Evolutionary conservation across 495 filamentous ascomycete species (phyloP), one percentile per base, ranked within the genome.

Genomic region (Neurospora sublineolata): DNA sequence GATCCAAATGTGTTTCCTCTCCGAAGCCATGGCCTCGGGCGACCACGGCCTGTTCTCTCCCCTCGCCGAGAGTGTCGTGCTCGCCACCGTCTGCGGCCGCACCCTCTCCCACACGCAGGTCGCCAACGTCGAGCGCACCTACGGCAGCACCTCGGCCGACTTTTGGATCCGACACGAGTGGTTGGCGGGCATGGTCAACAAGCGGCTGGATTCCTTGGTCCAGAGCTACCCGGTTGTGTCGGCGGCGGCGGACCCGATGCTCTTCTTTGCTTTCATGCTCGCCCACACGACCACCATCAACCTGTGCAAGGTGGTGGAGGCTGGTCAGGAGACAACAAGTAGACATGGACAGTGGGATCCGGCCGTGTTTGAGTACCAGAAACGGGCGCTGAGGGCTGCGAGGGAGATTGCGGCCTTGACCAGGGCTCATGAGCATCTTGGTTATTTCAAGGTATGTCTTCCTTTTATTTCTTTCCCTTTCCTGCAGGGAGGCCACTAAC

Each of bases 151-250:
- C 8, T 71, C 73, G 1, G 41, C 73, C 9, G 84, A 83, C 20
- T 86, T 84, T 69, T 84, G 82, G 79, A 75, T 75, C 3, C 80
- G 84, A 4, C 85, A 87, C 73, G 79, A 86, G 64, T 86, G 83
- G 83, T 68, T 87, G 8, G 80, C 85, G 68, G 75, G 75, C n/a
- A 79, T 83, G 72, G 70, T 87, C 20, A 81, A 70, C 11, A 73
- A 76, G 12, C 75, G 79, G 7, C 78, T 85, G 18, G 78, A 82
- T 6, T 78, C 75, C 0, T 73, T 86, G 8, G 16, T 76, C 6
- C 70, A 73, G 42, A 79, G 75, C 37, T 79, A 81, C 67, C 79
- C 83, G 0, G 74, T 77, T 1, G 69, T 79, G 0, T 76, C 79
- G 1, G 76, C 81, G 10, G 76, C 82, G 10, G 77, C 79, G 5